Percentiles rank a stretch among this genome's conserved stretches.
phyloP scores from a whole-genome alignment of 768 basidiomycete genomes.

The Trametes meyenii region DNA sequence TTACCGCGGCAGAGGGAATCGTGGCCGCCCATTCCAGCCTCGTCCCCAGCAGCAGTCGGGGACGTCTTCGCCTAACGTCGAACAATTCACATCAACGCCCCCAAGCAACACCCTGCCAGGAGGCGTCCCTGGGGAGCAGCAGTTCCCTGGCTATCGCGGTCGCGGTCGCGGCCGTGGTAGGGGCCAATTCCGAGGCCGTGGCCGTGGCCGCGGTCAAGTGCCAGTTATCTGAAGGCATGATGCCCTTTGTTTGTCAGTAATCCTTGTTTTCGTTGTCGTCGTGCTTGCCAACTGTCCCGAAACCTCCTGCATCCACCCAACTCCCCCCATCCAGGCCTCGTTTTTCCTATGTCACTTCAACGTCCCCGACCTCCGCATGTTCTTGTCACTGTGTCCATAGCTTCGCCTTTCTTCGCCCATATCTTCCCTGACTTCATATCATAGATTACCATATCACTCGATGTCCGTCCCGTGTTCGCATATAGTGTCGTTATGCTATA shows the following conservation, averaged over 20 bases:
- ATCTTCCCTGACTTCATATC: neutral
- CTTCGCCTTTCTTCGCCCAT: neutral
- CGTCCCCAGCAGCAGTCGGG: conserved; percentile 9
- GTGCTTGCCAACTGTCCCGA: too few relatives aligned
- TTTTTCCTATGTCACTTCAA: neutral
- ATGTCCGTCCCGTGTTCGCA: neutral
- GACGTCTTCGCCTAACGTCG: conserved; percentile 1
- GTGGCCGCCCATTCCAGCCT: conserved; percentile 17
- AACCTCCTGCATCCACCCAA: neutral
- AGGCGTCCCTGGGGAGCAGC: conserved; percentile 23
- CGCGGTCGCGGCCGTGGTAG: conserved; percentile 45
- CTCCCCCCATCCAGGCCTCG: neutral
- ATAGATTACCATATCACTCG: neutral
- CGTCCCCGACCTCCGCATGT: neutral
- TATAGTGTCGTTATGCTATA: neutral
- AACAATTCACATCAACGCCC: neutral
- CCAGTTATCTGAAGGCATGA: neutral
- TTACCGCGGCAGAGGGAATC: conserved; percentile 14
- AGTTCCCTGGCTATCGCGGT: conserved; percentile 17
- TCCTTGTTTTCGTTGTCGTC: too few relatives aligned
- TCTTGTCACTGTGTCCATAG: neutral
- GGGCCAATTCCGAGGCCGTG: conserved; percentile 38
- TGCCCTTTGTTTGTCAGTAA: neutral
- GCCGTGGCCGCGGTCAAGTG: conserved; percentile 32
- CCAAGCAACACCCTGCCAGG: neutral